Evolutionary conservation across 1,139 yeast species (phyloP).

Genomic region (Protomyces gravidus): DNA sequence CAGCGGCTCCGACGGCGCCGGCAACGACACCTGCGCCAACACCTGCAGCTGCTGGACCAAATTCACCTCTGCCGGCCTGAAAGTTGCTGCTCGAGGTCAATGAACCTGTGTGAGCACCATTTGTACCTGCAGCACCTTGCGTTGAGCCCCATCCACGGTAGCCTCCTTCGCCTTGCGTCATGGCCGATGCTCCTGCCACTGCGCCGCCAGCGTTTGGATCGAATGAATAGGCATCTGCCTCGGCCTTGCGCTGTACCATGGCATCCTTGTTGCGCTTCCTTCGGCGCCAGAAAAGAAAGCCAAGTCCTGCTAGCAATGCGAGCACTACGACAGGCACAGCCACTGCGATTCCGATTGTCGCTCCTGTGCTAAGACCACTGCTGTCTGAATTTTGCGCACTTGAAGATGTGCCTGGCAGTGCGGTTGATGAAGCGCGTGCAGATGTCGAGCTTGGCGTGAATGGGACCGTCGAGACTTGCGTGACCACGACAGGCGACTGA

Average conservation of each 20-base stretch:
- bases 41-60: constrained; percentile 1
- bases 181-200: not conserved
- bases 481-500: constrained; percentile 15
- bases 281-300: constrained; percentile 31
- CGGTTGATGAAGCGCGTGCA: constrained; percentile 6
- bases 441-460: constrained; percentile 9
- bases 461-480: constrained; percentile 17
- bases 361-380: constrained; percentile 17
- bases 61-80: not conserved
- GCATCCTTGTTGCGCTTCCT: constrained; percentile 29
- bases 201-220: constrained; percentile 27
- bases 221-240: constrained; percentile 34
- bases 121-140: not conserved
- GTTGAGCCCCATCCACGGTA: constrained; percentile 25
- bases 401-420: not conserved
- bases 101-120: not conserved
- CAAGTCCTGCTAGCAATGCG: constrained; percentile 28
- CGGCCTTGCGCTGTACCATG: constrained; percentile 31
- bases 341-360: constrained; percentile 21
- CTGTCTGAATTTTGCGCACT: not conserved
- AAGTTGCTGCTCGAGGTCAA: not conserved
- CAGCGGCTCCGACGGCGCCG: not conserved
- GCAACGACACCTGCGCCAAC: not conserved
- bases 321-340: constrained; percentile 31
- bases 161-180: not conserved